phyloP scores from a whole-genome alignment of 2,329 filamentous ascomycete species.

The Torrubiella hemipterigena region DNA sequence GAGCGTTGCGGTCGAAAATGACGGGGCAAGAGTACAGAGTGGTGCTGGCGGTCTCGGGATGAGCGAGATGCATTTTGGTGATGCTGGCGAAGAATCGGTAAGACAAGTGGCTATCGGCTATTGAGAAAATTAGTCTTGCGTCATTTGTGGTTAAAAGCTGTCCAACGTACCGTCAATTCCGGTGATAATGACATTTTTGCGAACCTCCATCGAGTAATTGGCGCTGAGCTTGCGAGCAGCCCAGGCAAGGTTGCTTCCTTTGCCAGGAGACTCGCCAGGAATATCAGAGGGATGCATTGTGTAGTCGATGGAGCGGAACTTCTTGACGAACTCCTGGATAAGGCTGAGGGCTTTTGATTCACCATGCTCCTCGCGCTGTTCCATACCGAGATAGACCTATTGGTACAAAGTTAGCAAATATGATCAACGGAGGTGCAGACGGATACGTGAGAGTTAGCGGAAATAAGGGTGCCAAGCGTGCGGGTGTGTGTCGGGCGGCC shows the following conservation, averaged over 20 bases:
- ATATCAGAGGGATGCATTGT: conserved; percentile 56
- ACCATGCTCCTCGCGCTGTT: conserved; percentile 50
- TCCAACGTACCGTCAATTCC: conserved; percentile 55
- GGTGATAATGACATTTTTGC: conserved; percentile 55
- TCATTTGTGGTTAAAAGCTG: background rate
- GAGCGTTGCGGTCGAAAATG: conserved; percentile 63
- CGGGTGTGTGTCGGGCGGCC: too few species aligned
- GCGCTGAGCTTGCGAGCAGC: conserved; percentile 54
- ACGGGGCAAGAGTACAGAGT: conserved; percentile 60
- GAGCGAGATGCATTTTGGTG: conserved; percentile 47
- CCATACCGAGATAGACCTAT: conserved; percentile 63
- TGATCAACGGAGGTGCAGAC: background rate
- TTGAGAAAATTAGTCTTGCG: conserved; percentile 6
- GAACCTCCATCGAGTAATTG: conserved; percentile 39
- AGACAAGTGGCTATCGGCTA: conserved; percentile 60
- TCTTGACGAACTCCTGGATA: conserved; percentile 49
- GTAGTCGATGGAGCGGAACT: conserved; percentile 54
- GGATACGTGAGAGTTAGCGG: too few species aligned
- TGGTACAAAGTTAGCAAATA: background rate
- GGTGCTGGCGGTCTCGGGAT: conserved; percentile 47
- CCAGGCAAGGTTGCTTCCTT: conserved; percentile 65
- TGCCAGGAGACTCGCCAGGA: conserved; percentile 57
- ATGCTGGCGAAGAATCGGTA: conserved; percentile 56
- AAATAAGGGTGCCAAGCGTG: too few species aligned
- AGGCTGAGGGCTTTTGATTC: conserved; percentile 50